Conservation (phyloP, 1,139 yeast species). For the Wickerhamomyces sp. region DNA sequence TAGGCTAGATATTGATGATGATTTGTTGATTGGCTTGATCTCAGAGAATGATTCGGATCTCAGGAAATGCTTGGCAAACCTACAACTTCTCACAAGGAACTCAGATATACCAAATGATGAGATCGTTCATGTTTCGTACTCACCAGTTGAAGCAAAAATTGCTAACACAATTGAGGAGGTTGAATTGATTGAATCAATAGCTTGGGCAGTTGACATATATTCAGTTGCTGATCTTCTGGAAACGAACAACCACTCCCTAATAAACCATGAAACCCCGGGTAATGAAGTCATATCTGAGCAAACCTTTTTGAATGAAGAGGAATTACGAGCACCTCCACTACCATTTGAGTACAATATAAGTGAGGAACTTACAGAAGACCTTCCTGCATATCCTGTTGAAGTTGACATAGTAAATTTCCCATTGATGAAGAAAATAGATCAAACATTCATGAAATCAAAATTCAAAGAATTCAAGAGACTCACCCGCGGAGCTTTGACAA, state of each 20-base stretch:
- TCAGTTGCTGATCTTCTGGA: constrained; percentile 39
- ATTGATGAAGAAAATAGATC: constrained; percentile 9
- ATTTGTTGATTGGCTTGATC: constrained; percentile 33
- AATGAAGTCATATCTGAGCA: constrained; percentile 38
- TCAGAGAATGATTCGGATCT: constrained; percentile 41
- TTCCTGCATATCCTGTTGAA: constrained; percentile 6
- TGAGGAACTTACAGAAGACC: constrained; percentile 1
- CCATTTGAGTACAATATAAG: constrained; percentile 17
- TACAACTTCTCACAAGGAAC: constrained; percentile 53
- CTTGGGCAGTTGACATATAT: constrained; percentile 28
- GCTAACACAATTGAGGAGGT: background rate
- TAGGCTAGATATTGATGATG: constrained; percentile 34
- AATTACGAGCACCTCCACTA: constrained; percentile 10
- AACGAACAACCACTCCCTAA: constrained; percentile 31
- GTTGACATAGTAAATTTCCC: background rate
- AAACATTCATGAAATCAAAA: constrained; percentile 11
- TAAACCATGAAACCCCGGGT: constrained; percentile 32
- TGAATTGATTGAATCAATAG: constrained; percentile 7
- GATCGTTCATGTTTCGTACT: constrained; percentile 22
- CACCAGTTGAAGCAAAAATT: background rate
- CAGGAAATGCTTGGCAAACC: constrained; percentile 45
- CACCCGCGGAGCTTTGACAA: constrained; percentile 10
- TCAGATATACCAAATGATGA: constrained; percentile 19
- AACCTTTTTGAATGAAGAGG: constrained; percentile 25
- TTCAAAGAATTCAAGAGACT: constrained; percentile 8